Base-by-base conservation (phyloP, 1,284 basidiomycete species). In the Rhodotorula sp. region DNA sequence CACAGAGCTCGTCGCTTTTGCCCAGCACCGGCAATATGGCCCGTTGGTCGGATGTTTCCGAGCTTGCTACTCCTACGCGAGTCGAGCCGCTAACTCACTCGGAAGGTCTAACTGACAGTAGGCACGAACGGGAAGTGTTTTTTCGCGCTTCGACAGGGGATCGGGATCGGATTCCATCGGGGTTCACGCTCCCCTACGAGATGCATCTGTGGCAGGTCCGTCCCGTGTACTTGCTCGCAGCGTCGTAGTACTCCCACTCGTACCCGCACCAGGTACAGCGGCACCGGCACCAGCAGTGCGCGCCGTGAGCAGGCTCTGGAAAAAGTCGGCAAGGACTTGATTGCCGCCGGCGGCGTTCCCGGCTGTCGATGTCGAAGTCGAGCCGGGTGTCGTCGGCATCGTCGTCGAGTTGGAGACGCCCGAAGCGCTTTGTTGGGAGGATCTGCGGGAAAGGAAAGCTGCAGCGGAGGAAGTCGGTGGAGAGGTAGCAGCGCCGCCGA, bases 261-360 rank as follows among this genome's bases (percentile, higher is more conserved):
- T 15, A 10, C n/a, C 15, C 17, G 14, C 53, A 12, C 26, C 26
- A 5, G 53, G 24, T 10, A 17, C 26, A 30, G 17, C 29, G 12
- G 51, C 51, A 4, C 48, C 18, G 17, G 51, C 22, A 22, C 66
- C 60, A n/a, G 60, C 66, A 26, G 49, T 54, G 3, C 66, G n/a
- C n/a, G 67, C 68, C 7, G 72, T 73, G 15, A 93, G 81, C 76
- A 93, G 79, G 71, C 87, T 89, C 81, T 91, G 86, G 86, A 93
- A 93, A 83, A 93, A 93, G 79, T 90, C 89, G 76, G 91, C 89
- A 71, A 93, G 79, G 12, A 92, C 89, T 78, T 92, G 89, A 77
- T 92, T 89, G 72, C 71, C 71, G 17, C 73, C 73, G 8, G 74
- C 63, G 7, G 76, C 66, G 18, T 59, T 48, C 7, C 60, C 67